phyloP scores from a whole-genome alignment of 805 yeast species.

The Candida railenensis region DNA sequence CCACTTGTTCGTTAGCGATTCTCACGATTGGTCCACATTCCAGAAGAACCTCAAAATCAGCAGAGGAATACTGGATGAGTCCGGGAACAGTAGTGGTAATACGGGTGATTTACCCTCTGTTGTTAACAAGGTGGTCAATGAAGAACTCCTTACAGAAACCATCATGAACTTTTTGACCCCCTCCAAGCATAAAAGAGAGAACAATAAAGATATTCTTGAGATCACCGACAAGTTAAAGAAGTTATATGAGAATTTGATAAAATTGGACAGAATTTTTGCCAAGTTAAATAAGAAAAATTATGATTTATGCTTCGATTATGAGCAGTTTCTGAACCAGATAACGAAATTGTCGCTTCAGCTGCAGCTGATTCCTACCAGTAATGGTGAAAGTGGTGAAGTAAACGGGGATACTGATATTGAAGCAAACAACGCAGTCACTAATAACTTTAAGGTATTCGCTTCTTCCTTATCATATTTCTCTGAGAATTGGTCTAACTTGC shows the following conservation, averaged over 20 bases:
- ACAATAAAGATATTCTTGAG: slow-evolving; percentile 57
- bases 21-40: slow-evolving; percentile 72
- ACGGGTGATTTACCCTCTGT: slow-evolving; percentile 15
- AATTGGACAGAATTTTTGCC: slow-evolving; percentile 75
- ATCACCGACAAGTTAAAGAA: slow-evolving; percentile 81
- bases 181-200: slow-evolving; percentile 63
- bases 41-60: slow-evolving; percentile 51
- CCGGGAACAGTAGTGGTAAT: slow-evolving; percentile 13
- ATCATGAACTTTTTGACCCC: slow-evolving; percentile 93
- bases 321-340: slow-evolving; percentile 68
- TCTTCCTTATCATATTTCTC: slow-evolving; percentile 35
- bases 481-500: slow-evolving; percentile 41
- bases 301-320: slow-evolving; percentile 72
- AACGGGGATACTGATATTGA: slow-evolving; percentile 9
- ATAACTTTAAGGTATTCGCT: slow-evolving; percentile 36
- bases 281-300: slow-evolving; percentile 71
- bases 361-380: not conserved
- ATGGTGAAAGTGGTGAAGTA: slow-evolving; percentile 6
- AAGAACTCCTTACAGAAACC: slow-evolving; percentile 85
- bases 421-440: slow-evolving; percentile 15
- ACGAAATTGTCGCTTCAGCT: slow-evolving; percentile 53
- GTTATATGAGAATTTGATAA: slow-evolving; percentile 76
- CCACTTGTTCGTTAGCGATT: slow-evolving; percentile 65
- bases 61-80: slow-evolving; percentile 8
- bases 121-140: slow-evolving; percentile 46